These are phyloP conservation scores for Fusarium concolor DNA, from an alignment of 2,329 filamentous ascomycete species.

Conservation along the genomic window DNA sequence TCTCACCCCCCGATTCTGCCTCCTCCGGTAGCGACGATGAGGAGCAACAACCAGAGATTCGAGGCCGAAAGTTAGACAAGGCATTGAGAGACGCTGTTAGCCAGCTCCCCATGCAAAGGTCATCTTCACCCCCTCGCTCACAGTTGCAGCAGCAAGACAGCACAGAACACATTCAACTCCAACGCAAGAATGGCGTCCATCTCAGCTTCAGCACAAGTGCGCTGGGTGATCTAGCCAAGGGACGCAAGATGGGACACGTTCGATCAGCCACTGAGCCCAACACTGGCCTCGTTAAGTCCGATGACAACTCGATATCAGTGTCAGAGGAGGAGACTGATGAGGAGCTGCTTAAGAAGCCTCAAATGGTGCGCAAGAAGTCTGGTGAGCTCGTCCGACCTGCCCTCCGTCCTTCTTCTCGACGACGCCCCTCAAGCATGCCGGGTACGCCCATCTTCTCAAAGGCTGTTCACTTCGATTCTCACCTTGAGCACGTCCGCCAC, in stretches of 20 bases:
- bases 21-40: conserved; percentile 88
- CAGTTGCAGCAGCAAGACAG: conserved; percentile 50
- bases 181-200: conserved; percentile 53
- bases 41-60: conserved; percentile 67
- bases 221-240: conserved; percentile 56
- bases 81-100: conserved; percentile 87
- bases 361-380: conserved; percentile 97
- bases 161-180: conserved; percentile 59
- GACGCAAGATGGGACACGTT: conserved; percentile 61
- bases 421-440: conserved; percentile 94
- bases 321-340: conserved; percentile 74
- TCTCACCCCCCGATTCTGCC: conserved; percentile 90
- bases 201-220: conserved; percentile 62
- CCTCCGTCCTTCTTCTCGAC: conserved; percentile 80
- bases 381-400: conserved; percentile 95
- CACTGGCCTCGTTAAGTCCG: conserved; percentile 58
- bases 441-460: conserved; percentile 96
- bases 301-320: conserved; percentile 61
- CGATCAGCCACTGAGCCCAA: conserved; percentile 68
- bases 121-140: conserved; percentile 61
- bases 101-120: conserved; percentile 69
- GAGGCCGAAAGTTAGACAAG: conserved; percentile 63
- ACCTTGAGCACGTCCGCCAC: conserved; percentile 94
- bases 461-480: conserved; percentile 97
- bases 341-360: conserved; percentile 75